Percentiles rank a stretch among this genome's conserved stretches.
Evolutionary conservation across 164 flowering plant species (phyloP).

Genomic region (Piper betle): DNA sequence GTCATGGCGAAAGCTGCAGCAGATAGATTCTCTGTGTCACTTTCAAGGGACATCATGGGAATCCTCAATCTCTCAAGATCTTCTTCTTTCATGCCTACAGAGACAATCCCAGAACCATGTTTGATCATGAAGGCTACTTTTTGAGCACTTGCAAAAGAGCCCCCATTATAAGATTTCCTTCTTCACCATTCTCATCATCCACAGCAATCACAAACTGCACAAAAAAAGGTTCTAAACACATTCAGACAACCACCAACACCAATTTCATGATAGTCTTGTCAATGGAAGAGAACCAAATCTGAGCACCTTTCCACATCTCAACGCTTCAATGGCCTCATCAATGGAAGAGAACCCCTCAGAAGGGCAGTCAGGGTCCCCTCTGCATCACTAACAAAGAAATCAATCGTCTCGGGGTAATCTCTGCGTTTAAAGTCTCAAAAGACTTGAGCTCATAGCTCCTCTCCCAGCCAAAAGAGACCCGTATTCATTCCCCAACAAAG

Average conservation of each 20-base stretch:
- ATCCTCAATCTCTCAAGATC: slow-evolving; percentile 63
- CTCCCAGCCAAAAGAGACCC: slow-evolving; percentile 26
- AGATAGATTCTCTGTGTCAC: slow-evolving; percentile 47
- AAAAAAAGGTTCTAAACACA: too few relatives aligned
- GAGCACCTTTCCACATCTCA: slow-evolving; percentile 63
- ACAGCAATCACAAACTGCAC: slow-evolving; percentile 80
- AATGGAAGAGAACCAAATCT: not conserved
- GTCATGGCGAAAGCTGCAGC: slow-evolving; percentile 80
- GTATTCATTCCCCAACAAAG: slow-evolving; percentile 25
- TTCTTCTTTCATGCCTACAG: slow-evolving; percentile 76
- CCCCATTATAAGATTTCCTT: slow-evolving; percentile 85
- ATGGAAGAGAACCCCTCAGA: slow-evolving; percentile 29
- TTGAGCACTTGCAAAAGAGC: slow-evolving; percentile 25
- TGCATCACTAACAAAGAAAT: slow-evolving; percentile 87
- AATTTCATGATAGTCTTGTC: not conserved
- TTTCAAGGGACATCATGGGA: slow-evolving; percentile 62
- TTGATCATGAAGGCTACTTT: slow-evolving; percentile 59
- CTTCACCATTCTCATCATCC: slow-evolving; percentile 62
- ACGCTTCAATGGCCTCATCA: slow-evolving; percentile 49
- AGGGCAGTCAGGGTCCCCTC: slow-evolving; percentile 59
- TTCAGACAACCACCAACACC: not conserved
- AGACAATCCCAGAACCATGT: slow-evolving; percentile 85
- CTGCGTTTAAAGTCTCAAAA: slow-evolving; percentile 54
- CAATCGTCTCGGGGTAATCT: slow-evolving; percentile 28
- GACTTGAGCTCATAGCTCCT: slow-evolving; percentile 19